Conservation (phyloP, 768 basidiomycete genomes). For the Agaricus sinodeliciosus region DNA sequence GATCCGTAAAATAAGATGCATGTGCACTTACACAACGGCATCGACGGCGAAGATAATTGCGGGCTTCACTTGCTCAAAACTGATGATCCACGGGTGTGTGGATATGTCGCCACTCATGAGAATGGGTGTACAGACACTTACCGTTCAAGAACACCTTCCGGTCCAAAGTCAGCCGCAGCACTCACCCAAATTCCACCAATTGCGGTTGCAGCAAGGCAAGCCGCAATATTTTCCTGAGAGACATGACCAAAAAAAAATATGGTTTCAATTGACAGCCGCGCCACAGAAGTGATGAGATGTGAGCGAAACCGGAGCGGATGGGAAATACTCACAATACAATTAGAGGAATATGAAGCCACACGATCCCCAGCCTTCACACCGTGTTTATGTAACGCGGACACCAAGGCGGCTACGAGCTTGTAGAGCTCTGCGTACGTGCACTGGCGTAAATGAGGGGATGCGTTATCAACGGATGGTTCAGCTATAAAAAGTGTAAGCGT, state of each 20-base stretch:
- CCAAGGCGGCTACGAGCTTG: constrained; percentile 44
- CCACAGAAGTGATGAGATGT: constrained; percentile 8
- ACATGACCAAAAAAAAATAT: constrained; percentile 1
- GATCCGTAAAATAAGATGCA: constrained; percentile 7
- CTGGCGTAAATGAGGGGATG: constrained; percentile 35
- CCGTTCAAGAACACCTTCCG: constrained; percentile 71
- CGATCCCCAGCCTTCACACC: constrained; percentile 62
- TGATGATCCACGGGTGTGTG: constrained; percentile 17
- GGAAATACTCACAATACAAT: constrained; percentile 55
- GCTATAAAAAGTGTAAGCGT: constrained; percentile 29
- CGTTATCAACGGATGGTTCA: constrained; percentile 50
- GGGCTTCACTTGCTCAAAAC: constrained; percentile 76
- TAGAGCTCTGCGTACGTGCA: constrained; percentile 57
- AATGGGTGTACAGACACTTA: constrained; percentile 19
- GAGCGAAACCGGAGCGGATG: background rate
- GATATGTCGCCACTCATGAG: background rate
- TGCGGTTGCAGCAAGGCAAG: constrained; percentile 62
- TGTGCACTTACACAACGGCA: constrained; percentile 50
- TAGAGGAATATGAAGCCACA: constrained; percentile 72
- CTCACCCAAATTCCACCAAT: constrained; percentile 80
- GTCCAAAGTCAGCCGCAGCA: constrained; percentile 79
- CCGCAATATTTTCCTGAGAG: constrained; percentile 57
- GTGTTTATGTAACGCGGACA: constrained; percentile 46
- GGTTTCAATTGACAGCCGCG: background rate
- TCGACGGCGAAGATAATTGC: constrained; percentile 69